Conservation (phyloP, 768 basidiomycete genomes). For the Phlegmacium glaucopus region DNA sequence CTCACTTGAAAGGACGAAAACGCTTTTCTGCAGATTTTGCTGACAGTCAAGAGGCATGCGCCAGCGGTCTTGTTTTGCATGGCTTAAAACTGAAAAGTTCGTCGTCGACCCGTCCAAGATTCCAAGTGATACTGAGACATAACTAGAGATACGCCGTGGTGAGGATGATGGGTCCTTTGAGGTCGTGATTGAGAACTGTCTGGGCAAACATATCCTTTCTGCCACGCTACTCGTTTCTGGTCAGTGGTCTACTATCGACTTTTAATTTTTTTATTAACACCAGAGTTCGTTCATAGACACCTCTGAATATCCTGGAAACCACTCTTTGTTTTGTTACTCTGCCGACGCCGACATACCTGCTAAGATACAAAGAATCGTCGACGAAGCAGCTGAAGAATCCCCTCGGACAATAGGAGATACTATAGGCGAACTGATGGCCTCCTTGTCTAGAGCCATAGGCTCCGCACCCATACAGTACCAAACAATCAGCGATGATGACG, state of each 20-base stretch:
- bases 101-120: conserved; percentile 10
- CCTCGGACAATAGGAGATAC: conserved; percentile 43
- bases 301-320: conserved; percentile 61
- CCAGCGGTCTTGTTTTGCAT: conserved; percentile 31
- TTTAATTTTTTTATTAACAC: background rate
- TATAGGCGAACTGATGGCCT: conserved; percentile 39
- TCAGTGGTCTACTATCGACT: conserved; percentile 18
- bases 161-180: conserved; percentile 70
- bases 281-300: conserved; percentile 39
- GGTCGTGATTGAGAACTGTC: conserved; percentile 36
- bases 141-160: conserved; percentile 46
- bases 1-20: conserved; percentile 51
- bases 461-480: conserved; percentile 15
- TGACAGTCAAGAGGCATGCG: conserved; percentile 38
- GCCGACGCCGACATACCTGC: conserved; percentile 40
- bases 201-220: conserved; percentile 30
- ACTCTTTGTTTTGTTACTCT: conserved; percentile 55
- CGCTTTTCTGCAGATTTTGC: conserved; percentile 56
- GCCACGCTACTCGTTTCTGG: conserved; percentile 51
- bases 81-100: conserved; percentile 41
- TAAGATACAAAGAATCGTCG: conserved; percentile 39
- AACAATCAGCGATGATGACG: conserved; percentile 24
- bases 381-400: conserved; percentile 38
- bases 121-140: background rate
- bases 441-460: conserved; percentile 22